A percentile compares a stretch with the other conserved stretches of the same genome.
These are phyloP conservation scores for Xylariaceae sp. DNA, from an alignment of 2,329 filamentous ascomycete genomes.

Conservation along the genomic window DNA sequence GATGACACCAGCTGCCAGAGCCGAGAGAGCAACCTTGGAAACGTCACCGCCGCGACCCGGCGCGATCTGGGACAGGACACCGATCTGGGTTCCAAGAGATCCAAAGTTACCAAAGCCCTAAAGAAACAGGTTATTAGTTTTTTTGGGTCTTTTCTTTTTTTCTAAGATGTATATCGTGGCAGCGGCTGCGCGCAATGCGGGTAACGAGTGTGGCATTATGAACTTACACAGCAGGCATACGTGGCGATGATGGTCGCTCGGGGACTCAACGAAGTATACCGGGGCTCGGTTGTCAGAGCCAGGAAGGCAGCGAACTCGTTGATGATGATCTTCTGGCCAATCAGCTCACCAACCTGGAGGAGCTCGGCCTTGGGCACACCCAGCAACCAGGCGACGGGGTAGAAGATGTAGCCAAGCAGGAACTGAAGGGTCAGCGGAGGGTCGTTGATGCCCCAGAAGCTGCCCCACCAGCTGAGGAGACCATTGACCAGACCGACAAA, in stretches of 20 bases:
- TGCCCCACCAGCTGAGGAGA: constrained; percentile 67
- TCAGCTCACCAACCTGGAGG: constrained; percentile 68
- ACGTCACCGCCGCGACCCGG: constrained; percentile 70
- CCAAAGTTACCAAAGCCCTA: constrained; percentile 76
- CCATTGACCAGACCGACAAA: constrained; percentile 62
- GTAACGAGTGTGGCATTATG: background rate
- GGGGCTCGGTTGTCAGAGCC: constrained; percentile 44
- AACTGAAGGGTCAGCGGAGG: constrained; percentile 62
- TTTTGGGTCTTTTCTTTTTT: background rate
- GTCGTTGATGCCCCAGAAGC: constrained; percentile 60
- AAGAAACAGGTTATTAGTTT: constrained; percentile 15
- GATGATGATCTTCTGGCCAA: constrained; percentile 78
- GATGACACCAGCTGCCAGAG: constrained; percentile 70
- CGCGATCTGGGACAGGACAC: constrained; percentile 76
- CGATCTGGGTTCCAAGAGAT: constrained; percentile 83
- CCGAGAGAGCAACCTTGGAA: constrained; percentile 67
- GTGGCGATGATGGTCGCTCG: constrained; percentile 78
- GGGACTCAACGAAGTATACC: constrained; percentile 55
- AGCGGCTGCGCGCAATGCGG: too few relatives aligned
- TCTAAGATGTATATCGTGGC: too few relatives aligned
- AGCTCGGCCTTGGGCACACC: constrained; percentile 62
- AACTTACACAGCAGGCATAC: constrained; percentile 66
- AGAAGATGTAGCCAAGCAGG: constrained; percentile 66
- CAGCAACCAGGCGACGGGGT: constrained; percentile 65
- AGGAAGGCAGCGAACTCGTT: constrained; percentile 77